Conservation (phyloP, 345 rosid species). For the Eucalyptus sideroxylon region DNA sequence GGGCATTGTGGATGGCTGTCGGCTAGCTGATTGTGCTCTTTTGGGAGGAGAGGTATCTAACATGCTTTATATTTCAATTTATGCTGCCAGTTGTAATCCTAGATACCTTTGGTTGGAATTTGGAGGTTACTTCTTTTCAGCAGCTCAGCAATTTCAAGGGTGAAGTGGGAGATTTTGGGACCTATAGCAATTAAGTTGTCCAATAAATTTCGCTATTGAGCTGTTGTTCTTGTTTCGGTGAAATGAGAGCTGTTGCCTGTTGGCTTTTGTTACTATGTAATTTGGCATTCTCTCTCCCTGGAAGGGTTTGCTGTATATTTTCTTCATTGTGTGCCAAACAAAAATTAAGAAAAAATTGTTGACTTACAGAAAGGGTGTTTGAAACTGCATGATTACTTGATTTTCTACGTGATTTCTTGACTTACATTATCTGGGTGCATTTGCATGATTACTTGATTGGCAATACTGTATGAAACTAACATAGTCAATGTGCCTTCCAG, state of each 20-base stretch:
- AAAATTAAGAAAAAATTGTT: not conserved
- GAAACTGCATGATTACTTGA: not conserved
- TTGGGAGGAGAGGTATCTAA: constrained; percentile 87
- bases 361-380: not conserved
- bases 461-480: not conserved
- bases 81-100: not conserved
- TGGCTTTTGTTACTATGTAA: not conserved
- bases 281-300: not conserved
- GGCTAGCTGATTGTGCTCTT: constrained; percentile 67
- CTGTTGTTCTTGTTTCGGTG: not conserved
- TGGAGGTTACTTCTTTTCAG: not conserved
- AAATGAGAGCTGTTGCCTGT: not conserved
- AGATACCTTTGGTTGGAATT: not conserved
- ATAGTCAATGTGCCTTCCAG: constrained; percentile 13
- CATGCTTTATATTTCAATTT: not conserved
- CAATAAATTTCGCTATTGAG: not conserved
- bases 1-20: constrained; percentile 93
- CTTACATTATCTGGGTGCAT: not conserved
- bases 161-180: not conserved
- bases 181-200: not conserved
- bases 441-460: not conserved
- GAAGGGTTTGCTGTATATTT: not conserved
- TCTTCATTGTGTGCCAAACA: not conserved
- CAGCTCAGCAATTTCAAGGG: not conserved
- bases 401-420: not conserved